Base-by-base conservation (phyloP, 140 eudicot species). In the Oenanthe javanica region DNA sequence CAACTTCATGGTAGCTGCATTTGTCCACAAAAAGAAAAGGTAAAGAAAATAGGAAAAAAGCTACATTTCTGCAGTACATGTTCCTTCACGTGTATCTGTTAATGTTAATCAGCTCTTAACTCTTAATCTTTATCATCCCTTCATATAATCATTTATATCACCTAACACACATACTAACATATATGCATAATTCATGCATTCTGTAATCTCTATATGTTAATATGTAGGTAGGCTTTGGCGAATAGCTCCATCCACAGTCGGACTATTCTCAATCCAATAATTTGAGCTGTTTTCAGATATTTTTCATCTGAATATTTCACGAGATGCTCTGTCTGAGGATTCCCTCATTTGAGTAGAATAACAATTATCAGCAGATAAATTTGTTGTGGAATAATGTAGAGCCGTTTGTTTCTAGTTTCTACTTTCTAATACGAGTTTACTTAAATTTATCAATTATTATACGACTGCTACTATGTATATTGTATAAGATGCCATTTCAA, bases 1-100 rank as follows among this genome's bases (percentile, higher is more conserved):
- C 6, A 23, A 74, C 31, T 74, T 45, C 77, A 46, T 74, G 77
- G 77, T 42, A 42, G 76, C 49, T 71, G 45, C 76, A 42, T 71
- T 67, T 31, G 18, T 27, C 7, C 73, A 25, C 6, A 10, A 10
- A 12, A 66, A 66, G 21, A 66, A 66, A 4, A 27, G 69, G 69
- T n/a, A 7, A n/a, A 21, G 13, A 59, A 59, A 21, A 7, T 59
- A 25, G 8, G 0, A 27, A 9, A 43, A 27, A 66, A 66, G 0
- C 16, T 9, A 72, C 8, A 46, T 72, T 38, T 31, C 43, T 11
- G 23, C 49, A 15, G 27, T 74, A 43, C 79, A 25, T 75, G 79
- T 75, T 45, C 13, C 52, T 72, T 75, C 9, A 11, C 78, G 48
- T 47, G 57, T 73, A 18, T 71, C 9, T 2, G 43, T 45, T 40